Evolutionary conservation across 176 grass and related monocot species (phyloP).

Genomic region (Paspalum notatum): DNA sequence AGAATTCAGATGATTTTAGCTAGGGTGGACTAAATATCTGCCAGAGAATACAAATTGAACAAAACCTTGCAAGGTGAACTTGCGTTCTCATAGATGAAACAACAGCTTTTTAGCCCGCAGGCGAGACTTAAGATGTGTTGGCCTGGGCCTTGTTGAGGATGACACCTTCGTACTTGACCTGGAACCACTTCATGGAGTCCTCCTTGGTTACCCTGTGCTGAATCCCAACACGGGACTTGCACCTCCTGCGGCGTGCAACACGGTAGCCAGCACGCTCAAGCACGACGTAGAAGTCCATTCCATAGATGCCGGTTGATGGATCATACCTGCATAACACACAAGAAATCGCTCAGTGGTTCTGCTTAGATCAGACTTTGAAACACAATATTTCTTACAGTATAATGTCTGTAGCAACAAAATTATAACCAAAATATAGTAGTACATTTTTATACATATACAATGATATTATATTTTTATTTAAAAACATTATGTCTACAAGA

Average conservation of each 20-base stretch:
- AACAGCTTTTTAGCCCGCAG: background rate
- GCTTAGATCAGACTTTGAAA: too few relatives aligned
- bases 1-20: background rate
- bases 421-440: too few relatives aligned
- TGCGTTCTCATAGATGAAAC: background rate
- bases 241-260: slow-evolving; percentile 60
- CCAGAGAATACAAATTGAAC: slow-evolving; percentile 10
- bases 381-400: too few relatives aligned
- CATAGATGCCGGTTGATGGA: slow-evolving; percentile 73
- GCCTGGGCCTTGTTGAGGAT: slow-evolving; percentile 76
- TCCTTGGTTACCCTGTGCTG: slow-evolving; percentile 78
- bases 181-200: slow-evolving; percentile 78
- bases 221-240: slow-evolving; percentile 71
- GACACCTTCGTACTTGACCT: slow-evolving; percentile 78
- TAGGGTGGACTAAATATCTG: slow-evolving; percentile 23
- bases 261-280: slow-evolving; percentile 67
- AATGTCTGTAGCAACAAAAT: too few relatives aligned
- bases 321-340: slow-evolving; percentile 48
- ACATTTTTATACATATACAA: too few relatives aligned
- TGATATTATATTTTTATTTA: too few relatives aligned
- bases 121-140: slow-evolving; percentile 38
- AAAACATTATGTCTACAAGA: too few relatives aligned
- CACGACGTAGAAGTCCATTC: slow-evolving; percentile 72
- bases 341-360: background rate
- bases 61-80: slow-evolving; percentile 29